A percentile compares a stretch with the other conserved stretches of the same genome.
These are phyloP conservation scores for Bocquillonia castaneifolia DNA, from an alignment of 441 rosid genomes.

Conservation along the genomic window DNA sequence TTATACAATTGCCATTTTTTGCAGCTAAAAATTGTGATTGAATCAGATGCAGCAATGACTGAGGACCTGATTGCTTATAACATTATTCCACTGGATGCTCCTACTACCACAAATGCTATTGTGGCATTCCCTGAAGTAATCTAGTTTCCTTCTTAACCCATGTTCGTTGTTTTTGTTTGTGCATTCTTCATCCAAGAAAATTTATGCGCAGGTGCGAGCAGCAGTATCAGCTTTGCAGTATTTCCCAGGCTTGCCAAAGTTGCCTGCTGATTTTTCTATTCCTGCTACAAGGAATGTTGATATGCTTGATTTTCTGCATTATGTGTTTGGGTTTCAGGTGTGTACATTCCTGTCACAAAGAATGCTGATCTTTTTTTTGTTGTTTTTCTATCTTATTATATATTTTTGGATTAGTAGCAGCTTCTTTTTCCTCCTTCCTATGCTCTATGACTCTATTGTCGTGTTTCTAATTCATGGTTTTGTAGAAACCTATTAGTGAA, in stretches of 20 bases:
- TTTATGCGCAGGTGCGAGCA: constrained; percentile 62
- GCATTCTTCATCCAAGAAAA: constrained; percentile 21
- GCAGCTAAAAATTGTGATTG: constrained; percentile 81
- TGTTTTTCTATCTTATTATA: too few relatives aligned
- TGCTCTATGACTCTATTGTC: neutral
- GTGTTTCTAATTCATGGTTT: neutral
- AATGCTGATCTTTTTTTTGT: too few relatives aligned
- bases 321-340: constrained; percentile 94
- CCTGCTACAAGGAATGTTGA: constrained; percentile 72
- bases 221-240: constrained; percentile 69
- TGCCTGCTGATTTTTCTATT: constrained; percentile 69
- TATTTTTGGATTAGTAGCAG: too few relatives aligned
- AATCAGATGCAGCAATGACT: constrained; percentile 89
- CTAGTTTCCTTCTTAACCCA: constrained; percentile 19
- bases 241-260: constrained; percentile 58
- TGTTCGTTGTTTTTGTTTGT: constrained; percentile 21
- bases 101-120: constrained; percentile 62
- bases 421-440: too few relatives aligned
- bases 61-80: constrained; percentile 90
- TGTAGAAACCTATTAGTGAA: neutral
- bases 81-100: constrained; percentile 80
- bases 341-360: too few relatives aligned
- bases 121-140: constrained; percentile 70
- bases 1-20: constrained; percentile 19
- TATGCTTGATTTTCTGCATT: constrained; percentile 84